Evolutionary conservation across 2,329 filamentous ascomycete species (phyloP).

Genomic region (Cytospora piceae): DNA sequence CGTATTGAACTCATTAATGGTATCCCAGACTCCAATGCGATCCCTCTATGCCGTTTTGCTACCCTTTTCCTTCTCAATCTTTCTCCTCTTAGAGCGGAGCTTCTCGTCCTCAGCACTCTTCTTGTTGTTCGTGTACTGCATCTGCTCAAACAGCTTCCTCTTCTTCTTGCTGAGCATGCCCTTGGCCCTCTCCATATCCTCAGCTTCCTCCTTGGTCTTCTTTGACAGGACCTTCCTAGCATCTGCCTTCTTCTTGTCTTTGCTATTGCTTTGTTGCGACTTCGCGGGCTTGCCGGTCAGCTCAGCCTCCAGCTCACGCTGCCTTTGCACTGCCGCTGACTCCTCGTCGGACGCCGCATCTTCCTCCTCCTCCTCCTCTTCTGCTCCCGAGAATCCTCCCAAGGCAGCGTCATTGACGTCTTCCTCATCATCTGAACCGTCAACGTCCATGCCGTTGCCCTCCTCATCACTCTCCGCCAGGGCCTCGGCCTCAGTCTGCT

Average conservation of each 20-base stretch:
- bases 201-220: conserved; percentile 75
- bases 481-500: conserved; percentile 85
- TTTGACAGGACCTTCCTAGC: conserved; percentile 70
- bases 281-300: conserved; percentile 69
- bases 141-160: conserved; percentile 95
- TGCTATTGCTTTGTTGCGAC: conserved; percentile 55
- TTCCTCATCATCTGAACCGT: conserved; percentile 48
- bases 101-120: conserved; percentile 88
- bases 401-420: conserved; percentile 52
- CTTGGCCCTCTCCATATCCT: conserved; percentile 90
- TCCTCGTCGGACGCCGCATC: conserved; percentile 58
- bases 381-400: conserved; percentile 55
- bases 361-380: conserved; percentile 46
- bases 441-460: conserved; percentile 55
- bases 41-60: conserved; percentile 42
- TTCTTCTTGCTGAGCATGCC: conserved; percentile 99
- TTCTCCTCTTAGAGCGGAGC: conserved; percentile 86
- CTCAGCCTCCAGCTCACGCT: conserved; percentile 92
- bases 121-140: conserved; percentile 94
- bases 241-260: conserved; percentile 68
- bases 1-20: conserved; percentile 31
- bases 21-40: conserved; percentile 33
- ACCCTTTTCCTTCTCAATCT: conserved; percentile 70
- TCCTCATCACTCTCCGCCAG: conserved; percentile 59
- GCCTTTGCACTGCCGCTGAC: conserved; percentile 69